Percentiles rank a stretch among this genome's conserved stretches.
These are phyloP conservation scores for Cenchrus purpureus DNA, from an alignment of 176 grass and related monocot genomes.

Conservation along the genomic window DNA sequence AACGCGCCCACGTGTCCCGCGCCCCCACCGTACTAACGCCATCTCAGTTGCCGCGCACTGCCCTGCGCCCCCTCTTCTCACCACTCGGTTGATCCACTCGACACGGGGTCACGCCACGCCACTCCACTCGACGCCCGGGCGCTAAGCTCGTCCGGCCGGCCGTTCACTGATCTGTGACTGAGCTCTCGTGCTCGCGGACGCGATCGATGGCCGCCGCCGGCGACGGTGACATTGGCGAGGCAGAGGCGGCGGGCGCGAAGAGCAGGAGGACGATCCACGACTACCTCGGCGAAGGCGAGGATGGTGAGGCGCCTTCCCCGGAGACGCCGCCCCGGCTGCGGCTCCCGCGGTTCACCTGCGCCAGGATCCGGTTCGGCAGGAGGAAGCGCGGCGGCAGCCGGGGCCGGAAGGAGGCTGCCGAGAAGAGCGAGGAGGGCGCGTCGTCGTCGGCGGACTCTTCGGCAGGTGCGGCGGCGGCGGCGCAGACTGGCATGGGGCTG, in stretches of 20 bases:
- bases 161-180: not conserved
- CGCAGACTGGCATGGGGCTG: slow-evolving; percentile 46
- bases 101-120: not conserved
- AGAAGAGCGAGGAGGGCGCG: slow-evolving; percentile 20
- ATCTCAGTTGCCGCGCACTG: not conserved
- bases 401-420: not conserved
- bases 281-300: slow-evolving; percentile 47
- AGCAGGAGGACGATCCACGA: slow-evolving; percentile 44
- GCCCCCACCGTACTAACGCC: slow-evolving; percentile 31
- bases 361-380: slow-evolving; percentile 35
- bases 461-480: slow-evolving; percentile 21
- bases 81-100: not conserved
- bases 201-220: slow-evolving; percentile 22
- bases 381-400: slow-evolving; percentile 8
- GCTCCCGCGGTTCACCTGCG: slow-evolving; percentile 49
- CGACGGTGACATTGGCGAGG: not conserved
- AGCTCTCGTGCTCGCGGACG: not conserved
- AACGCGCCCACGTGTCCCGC: slow-evolving; percentile 35
- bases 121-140: not conserved
- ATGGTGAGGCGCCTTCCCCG: not conserved
- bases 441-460: not conserved
- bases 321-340: slow-evolving; percentile 40
- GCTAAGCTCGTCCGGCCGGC: not conserved
- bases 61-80: not conserved
- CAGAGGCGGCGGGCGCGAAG: not conserved